These are phyloP conservation scores for Zygosaccharomyces bisporus DNA, from an alignment of 805 yeast genomes.

Conservation along the genomic window DNA sequence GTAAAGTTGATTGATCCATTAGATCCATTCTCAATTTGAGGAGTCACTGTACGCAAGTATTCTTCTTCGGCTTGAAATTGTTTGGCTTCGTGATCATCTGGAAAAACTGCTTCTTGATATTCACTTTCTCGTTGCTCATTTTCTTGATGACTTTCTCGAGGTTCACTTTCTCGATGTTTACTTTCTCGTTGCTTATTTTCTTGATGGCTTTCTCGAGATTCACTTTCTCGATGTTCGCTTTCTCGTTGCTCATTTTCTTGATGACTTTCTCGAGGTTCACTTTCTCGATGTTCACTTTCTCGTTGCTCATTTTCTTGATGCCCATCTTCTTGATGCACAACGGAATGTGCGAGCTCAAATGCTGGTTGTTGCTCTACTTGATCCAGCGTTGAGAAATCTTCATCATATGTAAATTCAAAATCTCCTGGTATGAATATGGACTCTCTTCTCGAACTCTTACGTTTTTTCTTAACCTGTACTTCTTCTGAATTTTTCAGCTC, in stretches of 20 bases:
- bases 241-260: too few species aligned
- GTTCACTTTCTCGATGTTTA: conserved; percentile 6
- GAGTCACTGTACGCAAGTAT: neutral
- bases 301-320: conserved; percentile 8
- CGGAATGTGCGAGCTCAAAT: neutral
- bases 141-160: conserved; percentile 2
- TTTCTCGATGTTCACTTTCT: conserved; percentile 2
- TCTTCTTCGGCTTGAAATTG: conserved; percentile 2
- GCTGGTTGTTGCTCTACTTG: neutral
- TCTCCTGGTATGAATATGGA: conserved; percentile 39
- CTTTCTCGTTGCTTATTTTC: neutral
- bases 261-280: conserved; percentile 5
- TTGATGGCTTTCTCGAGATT: too few species aligned
- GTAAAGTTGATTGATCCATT: conserved; percentile 26
- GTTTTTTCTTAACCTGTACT: conserved; percentile 31
- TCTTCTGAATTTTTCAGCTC: conserved; percentile 22
- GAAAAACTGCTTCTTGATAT: too few species aligned
- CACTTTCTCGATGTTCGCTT: too few species aligned
- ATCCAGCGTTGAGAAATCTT: neutral
- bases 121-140: too few species aligned
- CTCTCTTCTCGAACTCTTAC: conserved; percentile 41
- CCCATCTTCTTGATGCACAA: neutral
- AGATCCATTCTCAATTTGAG: conserved; percentile 3
- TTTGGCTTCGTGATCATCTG: neutral
- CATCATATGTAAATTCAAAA: conserved; percentile 26